Base-by-base conservation (phyloP, 345 rosid species). In the Eucalyptus dawsonii region DNA sequence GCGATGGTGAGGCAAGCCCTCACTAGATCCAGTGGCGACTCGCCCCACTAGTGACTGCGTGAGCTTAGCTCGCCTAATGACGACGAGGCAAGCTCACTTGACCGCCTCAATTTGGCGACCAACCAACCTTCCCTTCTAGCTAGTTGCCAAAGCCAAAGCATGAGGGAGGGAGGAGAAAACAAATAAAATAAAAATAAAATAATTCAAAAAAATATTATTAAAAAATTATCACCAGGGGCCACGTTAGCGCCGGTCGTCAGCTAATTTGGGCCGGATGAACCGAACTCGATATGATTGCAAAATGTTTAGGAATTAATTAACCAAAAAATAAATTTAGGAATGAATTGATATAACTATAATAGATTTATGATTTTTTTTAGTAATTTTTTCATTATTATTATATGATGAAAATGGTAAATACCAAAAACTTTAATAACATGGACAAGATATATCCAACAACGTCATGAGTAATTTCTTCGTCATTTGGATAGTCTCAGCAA, bases 201-300 rank as follows among this genome's bases (percentile, higher is more conserved):
- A 50, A 50, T 50, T 15, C 53, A 51, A 51, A 51, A 51, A 16
- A 17, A 17, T 3, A 51, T 7, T 51, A 51, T 3, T 17, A 51
- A 51, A 17, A 51, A 51, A 17, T 51, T 51, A 51, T 51, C 4
- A 0, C 1, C 0, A 6, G 1, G 6, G 22, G 21, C 9, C 9
- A 51, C 2, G 21, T 51, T 51, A 51, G 2, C 9, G 4, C 1
- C 2, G 2, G 0, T 0, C 0, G 2, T n/a, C n/a, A n/a, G 3
- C 1, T 50, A 50, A 50, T 50, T 50, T 50, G 15, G 22, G 4
- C 0, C 0, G 0, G 22, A 51, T 51, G 22, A 1, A 51, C 4
- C 6, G 0, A 51, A 17, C 2, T 51, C 34, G 0, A 2, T 51
- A 51, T 51, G 0, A 51, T 51, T 51, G 2, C 56, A 51, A 51